phyloP scores from a whole-genome alignment of 441 rosid species.

The Capsella rubella region DNA sequence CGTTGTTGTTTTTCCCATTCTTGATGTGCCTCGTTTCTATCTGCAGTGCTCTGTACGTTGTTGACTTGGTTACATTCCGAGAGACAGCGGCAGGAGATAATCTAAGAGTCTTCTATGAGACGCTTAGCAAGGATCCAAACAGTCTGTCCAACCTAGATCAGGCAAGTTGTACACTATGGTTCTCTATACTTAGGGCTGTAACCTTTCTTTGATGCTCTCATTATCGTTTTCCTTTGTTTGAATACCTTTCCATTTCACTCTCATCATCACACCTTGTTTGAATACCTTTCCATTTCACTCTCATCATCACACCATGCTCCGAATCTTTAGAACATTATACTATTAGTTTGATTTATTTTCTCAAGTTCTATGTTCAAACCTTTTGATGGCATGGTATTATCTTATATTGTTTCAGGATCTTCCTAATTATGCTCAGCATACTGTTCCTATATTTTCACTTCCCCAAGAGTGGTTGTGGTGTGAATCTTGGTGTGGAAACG shows the following conservation, averaged over 20 bases:
- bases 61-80: slow-evolving; percentile 92
- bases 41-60: slow-evolving; percentile 93
- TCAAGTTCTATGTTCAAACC: slow-evolving; percentile 11
- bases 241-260: slow-evolving; percentile 11
- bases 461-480: slow-evolving; percentile 99
- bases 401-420: slow-evolving; percentile 78
- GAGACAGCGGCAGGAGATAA: slow-evolving; percentile 99
- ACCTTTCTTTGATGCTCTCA: slow-evolving; percentile 7
- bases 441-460: slow-evolving; percentile 89
- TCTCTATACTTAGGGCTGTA: slow-evolving; percentile 8
- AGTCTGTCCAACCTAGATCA: slow-evolving; percentile 97
- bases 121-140: slow-evolving; percentile 99
- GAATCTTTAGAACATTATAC: background rate
- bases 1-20: slow-evolving; percentile 15
- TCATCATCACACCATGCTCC: background rate
- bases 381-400: slow-evolving; percentile 29
- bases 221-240: slow-evolving; percentile 6
- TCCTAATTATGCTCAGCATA: slow-evolving; percentile 98
- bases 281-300: slow-evolving; percentile 1
- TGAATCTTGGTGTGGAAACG: slow-evolving; percentile 98
- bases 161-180: slow-evolving; percentile 51
- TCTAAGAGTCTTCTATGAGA: slow-evolving; percentile 93
- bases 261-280: background rate
- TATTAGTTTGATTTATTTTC: slow-evolving; percentile 25
- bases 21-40: slow-evolving; percentile 41